A percentile compares a stretch with the other conserved stretches of the same genome.
These are phyloP conservation scores for Naganishia albida DNA, from an alignment of 1,284 basidiomycete genomes.

Conservation along the genomic window DNA sequence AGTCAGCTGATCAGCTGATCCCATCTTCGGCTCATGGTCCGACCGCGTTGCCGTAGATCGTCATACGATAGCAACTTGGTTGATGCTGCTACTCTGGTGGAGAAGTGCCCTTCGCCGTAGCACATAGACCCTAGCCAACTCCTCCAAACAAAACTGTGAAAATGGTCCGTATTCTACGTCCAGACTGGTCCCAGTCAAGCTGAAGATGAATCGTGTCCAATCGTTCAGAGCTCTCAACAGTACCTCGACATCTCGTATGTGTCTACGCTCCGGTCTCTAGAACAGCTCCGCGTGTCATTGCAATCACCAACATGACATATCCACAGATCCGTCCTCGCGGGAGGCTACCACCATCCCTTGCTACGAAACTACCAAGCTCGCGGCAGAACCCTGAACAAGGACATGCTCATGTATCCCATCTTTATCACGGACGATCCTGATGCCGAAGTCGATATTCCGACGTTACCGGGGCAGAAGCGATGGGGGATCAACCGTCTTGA, in stretches of 20 bases:
- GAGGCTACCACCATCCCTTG: slow-evolving; percentile 87
- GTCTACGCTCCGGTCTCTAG: neutral
- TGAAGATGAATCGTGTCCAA: neutral
- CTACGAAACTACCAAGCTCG: slow-evolving; percentile 80
- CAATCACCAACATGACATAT: neutral
- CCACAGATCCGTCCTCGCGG: slow-evolving; percentile 75
- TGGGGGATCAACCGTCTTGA: slow-evolving; percentile 96
- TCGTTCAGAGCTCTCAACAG: slow-evolving; percentile 29
- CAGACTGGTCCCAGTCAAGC: neutral
- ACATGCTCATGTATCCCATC: slow-evolving; percentile 97
- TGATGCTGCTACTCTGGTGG: too few species aligned
- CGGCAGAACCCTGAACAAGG: slow-evolving; percentile 70
- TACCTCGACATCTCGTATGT: slow-evolving; percentile 34
- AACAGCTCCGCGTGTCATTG: neutral
- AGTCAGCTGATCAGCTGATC: neutral
- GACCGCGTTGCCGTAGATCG: neutral
- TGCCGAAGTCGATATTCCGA: slow-evolving; percentile 71
- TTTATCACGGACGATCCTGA: slow-evolving; percentile 92
- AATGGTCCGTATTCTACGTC: neutral
- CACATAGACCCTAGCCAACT: neutral
- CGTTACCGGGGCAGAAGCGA: slow-evolving; percentile 80
- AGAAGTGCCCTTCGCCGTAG: too few species aligned
- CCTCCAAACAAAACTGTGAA: neutral
- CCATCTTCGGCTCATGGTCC: neutral
- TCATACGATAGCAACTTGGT: neutral